Base-by-base conservation (phyloP, 306 rosid genomes). In the Elaeagnus macrophylla region DNA sequence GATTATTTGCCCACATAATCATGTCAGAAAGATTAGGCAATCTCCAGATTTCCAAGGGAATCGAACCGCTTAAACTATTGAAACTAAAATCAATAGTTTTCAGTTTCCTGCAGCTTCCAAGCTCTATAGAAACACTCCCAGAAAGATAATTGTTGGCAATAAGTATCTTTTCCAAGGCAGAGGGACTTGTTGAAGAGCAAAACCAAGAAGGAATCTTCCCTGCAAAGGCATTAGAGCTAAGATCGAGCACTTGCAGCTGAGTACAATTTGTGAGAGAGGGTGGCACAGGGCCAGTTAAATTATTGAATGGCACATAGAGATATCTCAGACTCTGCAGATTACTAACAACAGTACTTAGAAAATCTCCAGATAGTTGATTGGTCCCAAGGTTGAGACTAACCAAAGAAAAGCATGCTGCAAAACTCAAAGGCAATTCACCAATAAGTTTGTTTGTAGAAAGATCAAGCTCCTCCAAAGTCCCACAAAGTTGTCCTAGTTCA, bases 1-100 rank as follows among this genome's bases (percentile, higher is more conserved):
- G 81, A 14, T 65, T 72, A 43, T 79, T 85, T 3, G 89, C 89
- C 95, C 95, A 85, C 80, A 85, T 82, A 53, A 85, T 75, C 72
- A 85, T 63, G 66, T 82, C 81, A 10, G 76, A 62, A 15, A 85
- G 84, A 59, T 70, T 75, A 17, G 86, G 86, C 65, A 85, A 72
- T 20, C 44, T 48, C 89, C 95, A 82, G 70, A 85, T 44, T 39
- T 68, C 82, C 11, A 6, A 10, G 13, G 95, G 95, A 62, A 85
- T 79, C 9, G 76, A 37, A n/a, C 90, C 95, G 38, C 16, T 73
- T 64, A 82, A 67, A 17, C 32, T 72, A 57, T 85, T 85, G 54
- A 82, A 85, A 67, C 95, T 85, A 6, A 85, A 74, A 73, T 82
- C 95, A 53, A 85, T 51, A 0, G 79, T 65, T n/a, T 42, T 74